Evolutionary conservation across 345 rosid genomes (phyloP), one percentile per base, ranked within the genome.

Genomic region (Trapa bicornis): DNA sequence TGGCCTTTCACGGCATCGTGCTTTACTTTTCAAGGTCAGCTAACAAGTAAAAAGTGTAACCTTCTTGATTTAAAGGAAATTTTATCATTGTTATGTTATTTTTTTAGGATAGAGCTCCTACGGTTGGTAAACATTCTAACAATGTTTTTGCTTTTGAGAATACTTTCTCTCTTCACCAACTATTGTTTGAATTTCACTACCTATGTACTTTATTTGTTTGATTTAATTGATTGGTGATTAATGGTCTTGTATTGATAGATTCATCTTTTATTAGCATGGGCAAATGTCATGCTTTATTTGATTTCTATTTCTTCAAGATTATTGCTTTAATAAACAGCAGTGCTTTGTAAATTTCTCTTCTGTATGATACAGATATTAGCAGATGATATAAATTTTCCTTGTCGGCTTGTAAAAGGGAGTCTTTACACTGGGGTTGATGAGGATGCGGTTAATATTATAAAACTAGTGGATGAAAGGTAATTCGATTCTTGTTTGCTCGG

Each of bases 381-480:
- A 69, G 99, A 91, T 79, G 80, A 74, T 79, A 78, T 86, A 54
- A 80, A 69, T 56, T 81, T 95, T 71, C 87, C 96, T 62, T 95
- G 99, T 83, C 85, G 96, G 75, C 81, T 95, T 83, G 96, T 95
- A 67, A 95, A 91, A 77, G 99, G 99, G 65, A 89, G 98, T 78
- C 96, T 89, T 78, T 95, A 91, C 85, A 95, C 99, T 65, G 99
- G 99, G 14, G 82, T 83, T 11, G 99, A 95, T 83, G 98, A 95
- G 72, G 99, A 89, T 84, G 99, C 96, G 68, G 91, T 95, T 71
- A 89, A 95, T 81, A 85, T 85, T 58, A 88, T 95, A 80, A 89
- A 89, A 80, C 77, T 86, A 71, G 92, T 82, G 56, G 86, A 91
- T 76, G 97, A 86, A 76, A 95, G 99, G 99, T 91, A 72, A 58